These are phyloP conservation scores for Rhododendron ovatum DNA, from an alignment of 148 eudicot species.

Conservation along the genomic window DNA sequence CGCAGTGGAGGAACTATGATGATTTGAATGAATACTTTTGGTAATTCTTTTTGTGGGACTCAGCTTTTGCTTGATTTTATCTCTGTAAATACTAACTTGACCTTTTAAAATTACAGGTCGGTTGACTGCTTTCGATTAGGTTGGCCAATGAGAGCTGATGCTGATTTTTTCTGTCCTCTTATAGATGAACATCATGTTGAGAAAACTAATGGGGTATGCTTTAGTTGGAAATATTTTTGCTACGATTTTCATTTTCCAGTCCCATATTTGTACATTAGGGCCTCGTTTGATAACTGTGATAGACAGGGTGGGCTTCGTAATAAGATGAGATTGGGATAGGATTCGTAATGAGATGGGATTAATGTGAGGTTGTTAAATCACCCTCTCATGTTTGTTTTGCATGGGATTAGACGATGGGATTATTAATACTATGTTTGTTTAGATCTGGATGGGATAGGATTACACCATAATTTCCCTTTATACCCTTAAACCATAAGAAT, in stretches of 20 bases:
- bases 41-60: conserved; percentile 28
- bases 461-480: too few relatives aligned
- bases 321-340: too few relatives aligned
- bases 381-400: too few relatives aligned
- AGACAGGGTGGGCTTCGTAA: too few relatives aligned
- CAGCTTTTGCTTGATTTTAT: not conserved
- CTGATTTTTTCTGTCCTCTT: conserved; percentile 73
- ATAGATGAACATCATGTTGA: conserved; percentile 28
- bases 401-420: too few relatives aligned
- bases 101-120: conserved; percentile 47
- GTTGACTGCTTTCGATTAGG: conserved; percentile 92
- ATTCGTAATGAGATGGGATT: too few relatives aligned
- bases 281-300: too few relatives aligned
- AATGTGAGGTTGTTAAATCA: too few relatives aligned
- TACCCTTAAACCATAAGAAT: too few relatives aligned
- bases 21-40: conserved; percentile 97
- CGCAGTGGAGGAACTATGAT: conserved; percentile 98
- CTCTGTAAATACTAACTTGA: not conserved
- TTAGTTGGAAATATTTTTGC: not conserved
- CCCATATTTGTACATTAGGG: not conserved
- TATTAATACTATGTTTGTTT: too few relatives aligned
- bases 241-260: not conserved
- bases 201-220: conserved; percentile 52
- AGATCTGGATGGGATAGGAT: too few relatives aligned
- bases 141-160: conserved; percentile 98